Evolutionary conservation across 306 rosid genomes (phyloP).

Genomic region (Cucumis sativus): Cucumber_9930_V3 NC_026657.2:24373501-24374000

Average conservation of each 20-base stretch:
- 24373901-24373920: not conserved
- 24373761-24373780: not conserved
- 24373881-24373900: not conserved
- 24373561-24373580: no score
- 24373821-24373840: not conserved
- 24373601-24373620: no score
- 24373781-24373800: not conserved
- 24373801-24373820: not conserved
- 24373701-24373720: no score
- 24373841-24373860: not conserved
- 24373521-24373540: no score
- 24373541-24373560: no score
- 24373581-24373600: no score
- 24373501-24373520: no score
- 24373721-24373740: no score
- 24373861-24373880: not conserved
- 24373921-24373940: not conserved
- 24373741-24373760: not conserved
- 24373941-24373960: slow-evolving; percentile 7
- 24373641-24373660: no score
- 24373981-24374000: slow-evolving; percentile 6
- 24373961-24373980: slow-evolving; percentile 16
- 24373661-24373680: no score
- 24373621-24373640: no score
- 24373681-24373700: no score